Base-by-base conservation (phyloP, 331 rosid species). In the Acacia pycnantha region DNA sequence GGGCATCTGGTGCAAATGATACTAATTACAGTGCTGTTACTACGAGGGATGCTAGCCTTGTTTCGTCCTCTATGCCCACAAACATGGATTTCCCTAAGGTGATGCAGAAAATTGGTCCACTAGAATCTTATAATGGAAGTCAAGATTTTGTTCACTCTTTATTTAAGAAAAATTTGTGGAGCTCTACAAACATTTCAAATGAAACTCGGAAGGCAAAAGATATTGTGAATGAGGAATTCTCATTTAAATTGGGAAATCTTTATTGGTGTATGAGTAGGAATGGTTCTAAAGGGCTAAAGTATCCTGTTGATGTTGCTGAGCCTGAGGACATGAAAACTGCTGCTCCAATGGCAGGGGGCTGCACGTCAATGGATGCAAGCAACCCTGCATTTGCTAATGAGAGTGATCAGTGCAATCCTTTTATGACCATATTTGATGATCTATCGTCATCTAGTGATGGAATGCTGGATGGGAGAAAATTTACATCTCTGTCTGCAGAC, bases 401-500 rank as follows among this genome's bases (percentile, higher is more conserved):
- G 71, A 79, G 46, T 70, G 74, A 84, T 78, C 81, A 44, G 41
- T 68, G 68, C 76, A 40, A 81, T 77, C 78, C 82, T 70, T 76
- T 67, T 76, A 41, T 81, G 76, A 44, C 75, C 64, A 41, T 71
- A 50, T 43, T 29, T 35, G 73, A 77, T 79, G 77, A 74, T 82
- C 78, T 65, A 41, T 72, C 77, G 31, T 79, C 84, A 54, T 74
- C 78, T 75, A 79, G 81, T 43, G 78, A 56, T 50, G 86, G 26
- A 65, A 79, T 82, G 33, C 78, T 44, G 74, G 86, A 79, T 74
- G 53, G 77, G 71, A 82, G 83, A 74, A 65, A 77, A 79, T 74
- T 53, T 78, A 79, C 86, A 50, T 70, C 93, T 83, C 80, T 88
- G 79, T 74, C 81, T 90, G 77, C 91, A 47, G 92, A 88, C 86